Base-by-base conservation (phyloP, 129 eudicot species). In the Silybum marianum region DNA sequence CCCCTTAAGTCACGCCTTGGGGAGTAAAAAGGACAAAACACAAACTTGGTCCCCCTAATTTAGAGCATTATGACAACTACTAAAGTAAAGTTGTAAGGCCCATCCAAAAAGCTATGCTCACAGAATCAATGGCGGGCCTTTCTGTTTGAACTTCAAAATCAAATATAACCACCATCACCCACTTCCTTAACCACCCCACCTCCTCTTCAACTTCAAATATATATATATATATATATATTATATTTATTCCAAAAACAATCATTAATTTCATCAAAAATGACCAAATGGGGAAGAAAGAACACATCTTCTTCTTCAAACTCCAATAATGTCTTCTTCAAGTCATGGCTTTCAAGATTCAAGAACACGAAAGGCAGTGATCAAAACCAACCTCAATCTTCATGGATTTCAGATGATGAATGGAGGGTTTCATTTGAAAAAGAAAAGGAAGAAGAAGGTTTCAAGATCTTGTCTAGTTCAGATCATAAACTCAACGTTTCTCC, bases 311-410 rank as follows among this genome's bases (percentile, higher is more conserved):
- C 87, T 54, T 54, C 65, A 18, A 16, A 9, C 65, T 54, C 65
- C 65, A 54, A 54, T 16, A 11, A 83, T 80, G 82, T 84, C 11
- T 84, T 86, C 44, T 85, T 90, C 9, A 36, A 38, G 74, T 90
- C 95, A 6, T 84, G 90, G 90, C 30, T 88, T 28, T 86, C 87
- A 7, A 88, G 80, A 74, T 80, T 77, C 68, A 86, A 86, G 87
- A 85, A 66, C 30, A 74, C 23, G 19, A 73, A 66, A 38, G 19
- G 77, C 65, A 34, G 42, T 66, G 42, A 25, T 21, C 19, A 16
- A 2, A 60, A 4, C 11, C 63, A 51, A 51, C 63, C 22, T 51
- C 63, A 51, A 3, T 51, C 63, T 16, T 16, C 63, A 51, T 32
- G 36, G 36, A 69, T 28, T 51, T 51, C 63, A 51, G 83, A 79